These are phyloP conservation scores for Aegilops sharonensis DNA, from an alignment of 176 grass and related monocot species.

Conservation along the genomic window DNA sequence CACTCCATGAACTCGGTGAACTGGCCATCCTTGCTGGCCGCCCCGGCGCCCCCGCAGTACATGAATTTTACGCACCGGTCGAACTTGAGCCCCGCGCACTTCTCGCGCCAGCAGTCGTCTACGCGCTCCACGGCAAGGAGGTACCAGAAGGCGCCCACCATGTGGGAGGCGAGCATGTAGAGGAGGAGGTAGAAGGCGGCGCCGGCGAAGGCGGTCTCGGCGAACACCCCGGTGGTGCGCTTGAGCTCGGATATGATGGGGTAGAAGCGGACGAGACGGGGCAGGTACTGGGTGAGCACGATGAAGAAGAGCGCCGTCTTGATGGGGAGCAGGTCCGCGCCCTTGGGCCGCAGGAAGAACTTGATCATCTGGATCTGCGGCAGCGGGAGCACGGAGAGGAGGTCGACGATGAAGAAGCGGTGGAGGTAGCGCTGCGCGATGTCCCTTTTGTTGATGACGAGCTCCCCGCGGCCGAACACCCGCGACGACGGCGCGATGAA, in stretches of 20 bases:
- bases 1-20: slow-evolving; percentile 43
- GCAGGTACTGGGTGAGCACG: slow-evolving; percentile 65
- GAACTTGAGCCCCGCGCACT: slow-evolving; percentile 40
- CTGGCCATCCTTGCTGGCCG: not conserved
- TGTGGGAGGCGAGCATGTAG: slow-evolving; percentile 88
- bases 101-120: slow-evolving; percentile 65
- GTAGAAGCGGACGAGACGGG: slow-evolving; percentile 53
- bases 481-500: slow-evolving; percentile 89
- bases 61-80: slow-evolving; percentile 57
- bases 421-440: slow-evolving; percentile 66
- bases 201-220: slow-evolving; percentile 70
- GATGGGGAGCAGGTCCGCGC: slow-evolving; percentile 42
- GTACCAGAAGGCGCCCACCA: slow-evolving; percentile 92
- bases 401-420: slow-evolving; percentile 65
- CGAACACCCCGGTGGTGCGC: slow-evolving; percentile 63
- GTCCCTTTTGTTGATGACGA: slow-evolving; percentile 54
- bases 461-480: slow-evolving; percentile 90
- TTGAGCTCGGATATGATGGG: slow-evolving; percentile 78
- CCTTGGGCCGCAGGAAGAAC: slow-evolving; percentile 43
- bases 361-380: slow-evolving; percentile 70
- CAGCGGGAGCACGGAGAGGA: slow-evolving; percentile 62
- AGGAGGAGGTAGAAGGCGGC: slow-evolving; percentile 78
- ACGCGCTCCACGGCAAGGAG: slow-evolving; percentile 66
- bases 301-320: slow-evolving; percentile 65
- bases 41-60: slow-evolving; percentile 55